Evolutionary conservation across 1,139 yeast genomes (phyloP).

Genomic region (Debaryomyces sp.): DNA sequence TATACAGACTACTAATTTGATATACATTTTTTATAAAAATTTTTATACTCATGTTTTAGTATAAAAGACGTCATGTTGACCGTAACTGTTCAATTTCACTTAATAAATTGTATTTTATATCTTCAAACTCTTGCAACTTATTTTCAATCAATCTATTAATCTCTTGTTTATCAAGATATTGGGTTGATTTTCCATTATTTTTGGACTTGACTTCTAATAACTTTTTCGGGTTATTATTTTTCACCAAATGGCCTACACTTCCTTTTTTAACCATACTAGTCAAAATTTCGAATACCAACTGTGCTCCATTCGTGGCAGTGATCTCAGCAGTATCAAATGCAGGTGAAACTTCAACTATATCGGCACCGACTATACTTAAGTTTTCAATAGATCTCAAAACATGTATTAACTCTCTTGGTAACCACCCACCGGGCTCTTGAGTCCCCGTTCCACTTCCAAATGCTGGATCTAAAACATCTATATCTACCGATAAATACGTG

Average conservation of each 20-base stretch:
- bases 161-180: slow-evolving; percentile 6
- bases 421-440: slow-evolving; percentile 80
- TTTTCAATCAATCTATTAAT: slow-evolving; percentile 10
- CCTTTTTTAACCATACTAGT: slow-evolving; percentile 79
- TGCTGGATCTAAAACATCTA: slow-evolving; percentile 82
- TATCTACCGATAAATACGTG: slow-evolving; percentile 72
- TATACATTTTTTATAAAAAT: not conserved
- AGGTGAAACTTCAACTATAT: slow-evolving; percentile 78
- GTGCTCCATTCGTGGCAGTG: slow-evolving; percentile 78
- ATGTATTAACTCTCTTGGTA: slow-evolving; percentile 72
- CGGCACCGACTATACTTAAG: slow-evolving; percentile 73
- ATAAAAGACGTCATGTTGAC: not conserved
- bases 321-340: slow-evolving; percentile 72
- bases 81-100: slow-evolving; percentile 17
- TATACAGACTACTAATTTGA: not conserved
- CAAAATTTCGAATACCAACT: slow-evolving; percentile 67
- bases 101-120: slow-evolving; percentile 15
- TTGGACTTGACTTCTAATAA: slow-evolving; percentile 5
- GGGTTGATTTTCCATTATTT: slow-evolving; percentile 5
- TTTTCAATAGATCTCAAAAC: slow-evolving; percentile 60
- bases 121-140: slow-evolving; percentile 20
- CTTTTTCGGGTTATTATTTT: slow-evolving; percentile 6
- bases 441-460: slow-evolving; percentile 85
- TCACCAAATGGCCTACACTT: slow-evolving; percentile 16
- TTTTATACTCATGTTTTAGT: not conserved